These are phyloP conservation scores for Candida bentonensis DNA, from an alignment of 805 yeast genomes.

Conservation along the genomic window DNA sequence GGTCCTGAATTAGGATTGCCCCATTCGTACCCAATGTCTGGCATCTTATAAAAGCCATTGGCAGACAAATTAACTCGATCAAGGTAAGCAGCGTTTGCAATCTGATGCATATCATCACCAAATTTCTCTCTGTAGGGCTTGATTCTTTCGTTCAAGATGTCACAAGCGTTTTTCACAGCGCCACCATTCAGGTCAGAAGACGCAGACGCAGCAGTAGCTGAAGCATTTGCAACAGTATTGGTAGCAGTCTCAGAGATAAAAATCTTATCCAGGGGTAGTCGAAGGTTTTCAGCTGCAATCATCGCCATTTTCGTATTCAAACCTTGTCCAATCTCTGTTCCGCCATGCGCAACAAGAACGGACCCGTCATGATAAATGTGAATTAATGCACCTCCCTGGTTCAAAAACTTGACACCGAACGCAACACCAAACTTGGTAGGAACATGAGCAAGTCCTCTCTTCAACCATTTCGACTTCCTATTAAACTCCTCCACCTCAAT, in stretches of 20 bases:
- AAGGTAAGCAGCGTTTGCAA: slow-evolving; percentile 29
- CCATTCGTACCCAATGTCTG: slow-evolving; percentile 31
- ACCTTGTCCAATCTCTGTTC: slow-evolving; percentile 39
- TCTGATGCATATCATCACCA: slow-evolving; percentile 26
- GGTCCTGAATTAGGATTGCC: slow-evolving; percentile 30
- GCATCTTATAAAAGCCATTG: slow-evolving; percentile 36
- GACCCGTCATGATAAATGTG: slow-evolving; percentile 35
- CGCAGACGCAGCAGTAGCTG: slow-evolving; percentile 37
- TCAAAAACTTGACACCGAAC: slow-evolving; percentile 31
- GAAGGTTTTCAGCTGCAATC: slow-evolving; percentile 31
- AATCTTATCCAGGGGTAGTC: slow-evolving; percentile 27
- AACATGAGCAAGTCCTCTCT: slow-evolving; percentile 32
- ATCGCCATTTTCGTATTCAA: slow-evolving; percentile 34
- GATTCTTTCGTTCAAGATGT: slow-evolving; percentile 28
- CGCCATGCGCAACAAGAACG: slow-evolving; percentile 33
- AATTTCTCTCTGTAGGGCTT: slow-evolving; percentile 25
- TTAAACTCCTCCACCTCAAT: slow-evolving; percentile 29
- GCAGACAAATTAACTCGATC: slow-evolving; percentile 34
- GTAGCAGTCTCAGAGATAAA: slow-evolving; percentile 34
- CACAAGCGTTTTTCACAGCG: slow-evolving; percentile 36
- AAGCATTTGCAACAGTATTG: slow-evolving; percentile 32
- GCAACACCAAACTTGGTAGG: slow-evolving; percentile 36
- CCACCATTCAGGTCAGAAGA: slow-evolving; percentile 35
- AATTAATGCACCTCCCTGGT: slow-evolving; percentile 35
- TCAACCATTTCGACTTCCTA: slow-evolving; percentile 28